Evolutionary conservation across 345 rosid genomes (phyloP).

Genomic region (Pistacia atlantica): DNA sequence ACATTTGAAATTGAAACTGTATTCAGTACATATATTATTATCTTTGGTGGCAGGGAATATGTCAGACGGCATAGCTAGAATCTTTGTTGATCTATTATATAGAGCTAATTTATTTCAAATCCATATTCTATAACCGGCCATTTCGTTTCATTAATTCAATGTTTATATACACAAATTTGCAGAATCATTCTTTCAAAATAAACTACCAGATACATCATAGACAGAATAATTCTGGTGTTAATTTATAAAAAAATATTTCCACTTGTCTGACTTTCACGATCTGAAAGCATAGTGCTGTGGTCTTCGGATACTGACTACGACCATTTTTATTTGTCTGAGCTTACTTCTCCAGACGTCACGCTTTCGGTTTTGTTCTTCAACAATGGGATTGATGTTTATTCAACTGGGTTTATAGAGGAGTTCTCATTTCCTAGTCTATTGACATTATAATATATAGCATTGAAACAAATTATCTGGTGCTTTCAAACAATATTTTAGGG

Average conservation of each 20-base stretch:
- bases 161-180: no score
- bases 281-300: slow-evolving; percentile 9
- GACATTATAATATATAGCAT: no score
- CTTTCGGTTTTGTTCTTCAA: neutral
- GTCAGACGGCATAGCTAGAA: slow-evolving; percentile 7
- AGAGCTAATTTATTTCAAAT: neutral
- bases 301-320: neutral
- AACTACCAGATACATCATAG: no score
- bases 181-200: neutral
- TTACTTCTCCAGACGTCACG: neutral
- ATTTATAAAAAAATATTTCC: neutral
- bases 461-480: neutral
- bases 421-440: no score
- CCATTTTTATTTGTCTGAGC: neutral
- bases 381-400: no score
- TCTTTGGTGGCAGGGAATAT: slow-evolving; percentile 5
- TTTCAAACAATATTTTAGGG: neutral
- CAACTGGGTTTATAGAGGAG: no score
- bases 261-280: neutral
- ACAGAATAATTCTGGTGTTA: no score
- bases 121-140: neutral
- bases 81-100: slow-evolving; percentile 5
- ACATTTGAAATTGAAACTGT: neutral
- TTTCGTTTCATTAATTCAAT: neutral
- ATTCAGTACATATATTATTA: neutral